These are phyloP conservation scores for Acorus calamus DNA, from an alignment of 106 monocot species.

Conservation along the genomic window DNA sequence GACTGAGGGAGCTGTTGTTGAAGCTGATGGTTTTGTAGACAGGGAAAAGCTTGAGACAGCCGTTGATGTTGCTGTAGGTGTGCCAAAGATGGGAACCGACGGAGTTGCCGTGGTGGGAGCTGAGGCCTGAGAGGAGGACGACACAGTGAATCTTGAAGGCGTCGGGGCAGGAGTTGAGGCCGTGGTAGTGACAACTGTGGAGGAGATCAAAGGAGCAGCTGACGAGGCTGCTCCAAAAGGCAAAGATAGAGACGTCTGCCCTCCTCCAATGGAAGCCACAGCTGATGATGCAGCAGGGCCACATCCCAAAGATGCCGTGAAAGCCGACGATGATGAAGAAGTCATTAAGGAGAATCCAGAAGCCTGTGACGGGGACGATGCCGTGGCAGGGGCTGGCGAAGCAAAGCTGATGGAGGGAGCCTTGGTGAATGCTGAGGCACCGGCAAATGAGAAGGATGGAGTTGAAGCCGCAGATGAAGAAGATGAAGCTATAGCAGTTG, in stretches of 20 bases:
- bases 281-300: neutral
- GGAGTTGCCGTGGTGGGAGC: neutral
- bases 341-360: neutral
- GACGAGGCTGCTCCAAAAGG: neutral
- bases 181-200: neutral
- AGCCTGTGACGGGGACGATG: neutral
- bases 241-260: constrained; percentile 1
- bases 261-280: neutral
- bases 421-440: neutral
- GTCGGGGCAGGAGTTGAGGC: neutral
- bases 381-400: neutral
- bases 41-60: neutral
- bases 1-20: neutral
- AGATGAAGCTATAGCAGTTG: constrained; percentile 2
- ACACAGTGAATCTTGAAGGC: neutral
- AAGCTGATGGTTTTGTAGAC: neutral
- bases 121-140: neutral
- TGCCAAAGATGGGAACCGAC: no score
- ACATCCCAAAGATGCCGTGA: constrained; percentile 3
- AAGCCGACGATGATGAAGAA: constrained; percentile 5
- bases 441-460: neutral
- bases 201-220: neutral
- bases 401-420: neutral
- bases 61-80: no score
- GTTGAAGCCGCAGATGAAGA: neutral